These are phyloP conservation scores for Lachancea fermentati DNA, from an alignment of 805 yeast genomes.

Conservation along the genomic window DNA sequence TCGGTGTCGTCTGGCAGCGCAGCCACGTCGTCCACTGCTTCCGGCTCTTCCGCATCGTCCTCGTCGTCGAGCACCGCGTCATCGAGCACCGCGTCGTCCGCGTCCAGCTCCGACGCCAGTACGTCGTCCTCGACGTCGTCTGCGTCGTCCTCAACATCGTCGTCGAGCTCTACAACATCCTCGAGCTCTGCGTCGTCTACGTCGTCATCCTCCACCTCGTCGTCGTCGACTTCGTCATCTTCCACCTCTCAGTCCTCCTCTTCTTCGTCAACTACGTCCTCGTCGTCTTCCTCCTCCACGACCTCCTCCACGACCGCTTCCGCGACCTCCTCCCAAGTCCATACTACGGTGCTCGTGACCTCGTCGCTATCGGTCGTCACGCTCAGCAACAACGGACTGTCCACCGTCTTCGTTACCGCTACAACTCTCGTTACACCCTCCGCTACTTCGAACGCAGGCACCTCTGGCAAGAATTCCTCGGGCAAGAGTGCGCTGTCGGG, in stretches of 20 bases:
- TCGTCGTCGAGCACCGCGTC: conserved; percentile 6
- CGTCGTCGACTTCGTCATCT: conserved; percentile 6
- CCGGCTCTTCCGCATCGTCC: conserved; percentile 18
- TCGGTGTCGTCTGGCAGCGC: conserved; percentile 18
- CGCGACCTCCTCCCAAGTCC: conserved; percentile 10
- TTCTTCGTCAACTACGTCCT: conserved; percentile 12
- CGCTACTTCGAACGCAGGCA: conserved; percentile 10
- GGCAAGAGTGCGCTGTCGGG: conserved; percentile 13
- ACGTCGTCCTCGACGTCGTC: conserved; percentile 12
- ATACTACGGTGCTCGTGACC: conserved; percentile 19
- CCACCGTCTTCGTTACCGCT: conserved; percentile 25
- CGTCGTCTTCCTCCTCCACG: conserved; percentile 11
- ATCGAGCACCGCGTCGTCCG: conserved; percentile 10
- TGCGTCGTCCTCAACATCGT: conserved; percentile 6
- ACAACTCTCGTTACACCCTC: conserved; percentile 23
- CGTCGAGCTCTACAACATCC: conserved; percentile 8
- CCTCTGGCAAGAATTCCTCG: conserved; percentile 2
- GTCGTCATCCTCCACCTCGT: conserved; percentile 13
- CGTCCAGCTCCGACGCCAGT: conserved; percentile 3
- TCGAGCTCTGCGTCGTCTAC: conserved; percentile 12
- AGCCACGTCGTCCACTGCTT: conserved; percentile 12
- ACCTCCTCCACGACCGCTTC: conserved; percentile 17
- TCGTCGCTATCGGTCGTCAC: conserved; percentile 24
- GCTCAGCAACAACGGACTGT: conserved; percentile 14
- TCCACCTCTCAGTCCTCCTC: conserved; percentile 1